Evolutionary conservation across 2,329 filamentous ascomycete genomes (phyloP).

Genomic region (Fusarium dlaminii): DNA sequence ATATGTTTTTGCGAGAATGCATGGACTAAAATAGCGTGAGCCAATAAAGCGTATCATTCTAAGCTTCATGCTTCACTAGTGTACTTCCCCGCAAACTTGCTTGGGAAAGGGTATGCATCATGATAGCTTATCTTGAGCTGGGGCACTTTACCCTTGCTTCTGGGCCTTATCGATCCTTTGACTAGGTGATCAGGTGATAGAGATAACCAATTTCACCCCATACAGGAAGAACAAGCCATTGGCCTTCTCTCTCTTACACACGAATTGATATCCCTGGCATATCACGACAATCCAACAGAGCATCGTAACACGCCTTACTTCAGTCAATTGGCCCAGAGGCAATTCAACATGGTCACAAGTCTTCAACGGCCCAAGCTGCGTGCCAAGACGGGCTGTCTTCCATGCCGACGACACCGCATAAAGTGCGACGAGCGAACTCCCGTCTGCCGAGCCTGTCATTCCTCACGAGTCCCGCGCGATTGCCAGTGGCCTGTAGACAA

Average conservation of each 20-base stretch:
- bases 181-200: background rate
- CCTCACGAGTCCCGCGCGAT: background rate
- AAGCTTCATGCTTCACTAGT: background rate
- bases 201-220: accelerated
- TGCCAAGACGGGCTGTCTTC: background rate
- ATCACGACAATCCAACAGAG: background rate
- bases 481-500: background rate
- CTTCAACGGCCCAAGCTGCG: background rate
- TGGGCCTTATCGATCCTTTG: background rate
- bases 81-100: background rate
- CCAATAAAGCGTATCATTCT: background rate
- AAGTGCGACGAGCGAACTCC: background rate
- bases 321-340: background rate
- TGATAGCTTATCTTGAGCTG: background rate
- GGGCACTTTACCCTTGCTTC: background rate
- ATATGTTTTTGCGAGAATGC: background rate
- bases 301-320: accelerated
- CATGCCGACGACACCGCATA: background rate
- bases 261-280: background rate
- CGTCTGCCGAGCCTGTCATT: background rate
- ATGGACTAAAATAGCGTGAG: background rate
- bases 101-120: background rate
- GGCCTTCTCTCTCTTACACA: background rate
- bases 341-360: background rate
- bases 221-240: background rate